A percentile compares a stretch with the other conserved stretches of the same genome.
These are phyloP conservation scores for Haplographium delicatum DNA, from an alignment of 495 filamentous ascomycete genomes.

Conservation along the genomic window DNA sequence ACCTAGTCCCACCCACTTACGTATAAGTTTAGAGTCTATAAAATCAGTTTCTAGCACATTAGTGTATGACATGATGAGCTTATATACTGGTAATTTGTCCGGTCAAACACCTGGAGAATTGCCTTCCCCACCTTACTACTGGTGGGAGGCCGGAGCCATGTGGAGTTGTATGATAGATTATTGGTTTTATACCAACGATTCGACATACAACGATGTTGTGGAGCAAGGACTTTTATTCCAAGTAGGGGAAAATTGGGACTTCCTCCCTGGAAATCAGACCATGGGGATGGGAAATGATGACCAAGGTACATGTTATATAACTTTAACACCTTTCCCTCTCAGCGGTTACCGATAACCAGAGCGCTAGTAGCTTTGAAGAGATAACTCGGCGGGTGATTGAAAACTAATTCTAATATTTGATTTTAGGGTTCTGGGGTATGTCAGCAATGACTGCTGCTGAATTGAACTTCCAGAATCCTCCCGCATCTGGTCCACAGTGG, in stretches of 20 bases:
- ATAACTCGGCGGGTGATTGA: too few species aligned
- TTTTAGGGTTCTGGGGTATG: constrained; percentile 62
- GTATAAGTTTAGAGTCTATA: constrained; percentile 62
- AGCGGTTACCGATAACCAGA: too few species aligned
- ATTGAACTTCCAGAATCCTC: constrained; percentile 55
- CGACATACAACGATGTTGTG: constrained; percentile 53
- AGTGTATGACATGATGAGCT: constrained; percentile 58
- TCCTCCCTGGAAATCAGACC: constrained; percentile 58
- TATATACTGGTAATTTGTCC: constrained; percentile 65
- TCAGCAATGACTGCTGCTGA: constrained; percentile 65
- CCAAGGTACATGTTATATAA: too few species aligned
- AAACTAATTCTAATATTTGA: too few species aligned
- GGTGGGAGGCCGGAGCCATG: constrained; percentile 79
- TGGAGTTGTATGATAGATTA: constrained; percentile 72
- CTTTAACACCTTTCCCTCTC: too few species aligned
- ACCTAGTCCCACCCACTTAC: too few species aligned
- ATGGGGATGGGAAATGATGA: constrained; percentile 64
- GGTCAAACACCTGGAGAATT: constrained; percentile 57
- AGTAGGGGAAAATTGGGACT: constrained; percentile 50
- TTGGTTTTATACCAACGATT: constrained; percentile 63
- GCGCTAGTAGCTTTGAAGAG: too few species aligned
- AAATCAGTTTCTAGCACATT: constrained; percentile 54
- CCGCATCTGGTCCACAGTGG: constrained; percentile 57
- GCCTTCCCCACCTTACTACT: constrained; percentile 59
- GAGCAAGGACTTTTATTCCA: constrained; percentile 53